Percentiles rank a stretch among this genome's conserved stretches.
Conservation (phyloP, 1,139 yeast species). For the Kluyveromyces marxianus region DNA sequence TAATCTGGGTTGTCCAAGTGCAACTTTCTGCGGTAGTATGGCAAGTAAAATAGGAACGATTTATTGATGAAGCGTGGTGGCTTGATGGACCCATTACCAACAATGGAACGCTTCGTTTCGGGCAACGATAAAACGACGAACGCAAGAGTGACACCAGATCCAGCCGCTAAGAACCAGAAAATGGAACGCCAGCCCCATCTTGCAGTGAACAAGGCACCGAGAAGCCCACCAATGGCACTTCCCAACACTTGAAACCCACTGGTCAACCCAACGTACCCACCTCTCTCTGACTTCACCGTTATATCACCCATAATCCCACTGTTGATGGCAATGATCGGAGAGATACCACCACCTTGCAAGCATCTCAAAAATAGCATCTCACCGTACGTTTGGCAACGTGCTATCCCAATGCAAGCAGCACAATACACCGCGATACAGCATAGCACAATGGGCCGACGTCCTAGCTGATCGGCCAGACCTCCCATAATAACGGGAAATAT, state of each 20-base stretch:
- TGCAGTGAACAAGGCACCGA: conserved; percentile 60
- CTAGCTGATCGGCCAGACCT: conserved; percentile 57
- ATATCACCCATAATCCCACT: conserved; percentile 66
- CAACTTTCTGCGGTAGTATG: conserved; percentile 20
- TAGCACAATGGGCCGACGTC: conserved; percentile 60
- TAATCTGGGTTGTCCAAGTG: conserved; percentile 29
- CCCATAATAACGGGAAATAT: conserved; percentile 58
- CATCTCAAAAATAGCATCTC: conserved; percentile 50
- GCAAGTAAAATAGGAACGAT: conserved; percentile 37
- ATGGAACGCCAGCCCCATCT: conserved; percentile 67
- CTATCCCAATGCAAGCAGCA: conserved; percentile 55
- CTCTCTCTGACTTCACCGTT: conserved; percentile 54
- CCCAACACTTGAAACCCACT: conserved; percentile 63
- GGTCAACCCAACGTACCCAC: conserved; percentile 53
- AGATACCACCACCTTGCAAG: conserved; percentile 61
- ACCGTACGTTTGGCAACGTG: conserved; percentile 43
- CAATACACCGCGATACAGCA: conserved; percentile 44
- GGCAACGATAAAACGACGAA: conserved; percentile 45
- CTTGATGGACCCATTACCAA: conserved; percentile 55
- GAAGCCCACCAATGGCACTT: conserved; percentile 66
- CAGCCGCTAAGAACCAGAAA: conserved; percentile 65
- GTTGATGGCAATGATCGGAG: conserved; percentile 61
- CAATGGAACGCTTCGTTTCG: conserved; percentile 62
- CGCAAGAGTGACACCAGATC: conserved; percentile 40
- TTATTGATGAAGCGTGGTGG: conserved; percentile 37